These are phyloP conservation scores for Cryptomeria japonica DNA, from an alignment of 75 land plant species.

Conservation along the genomic window DNA sequence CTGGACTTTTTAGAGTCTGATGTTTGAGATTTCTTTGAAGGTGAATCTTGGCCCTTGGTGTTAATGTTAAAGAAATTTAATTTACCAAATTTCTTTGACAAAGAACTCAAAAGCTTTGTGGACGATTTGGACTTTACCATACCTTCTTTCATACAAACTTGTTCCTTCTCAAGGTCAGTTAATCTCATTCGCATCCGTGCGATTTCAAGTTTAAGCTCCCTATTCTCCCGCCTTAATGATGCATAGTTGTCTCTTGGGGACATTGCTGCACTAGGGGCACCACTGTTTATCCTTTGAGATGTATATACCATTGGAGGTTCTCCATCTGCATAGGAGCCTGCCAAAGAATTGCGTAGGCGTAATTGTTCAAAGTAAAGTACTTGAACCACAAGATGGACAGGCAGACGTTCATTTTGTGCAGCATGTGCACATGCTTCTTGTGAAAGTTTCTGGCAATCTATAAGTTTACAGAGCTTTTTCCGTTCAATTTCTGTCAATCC, in stretches of 20 bases:
- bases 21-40: slow-evolving; percentile 20
- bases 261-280: slow-evolving; percentile 60
- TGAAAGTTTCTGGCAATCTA: slow-evolving; percentile 80
- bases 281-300: slow-evolving; percentile 61
- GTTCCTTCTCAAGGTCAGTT: slow-evolving; percentile 71
- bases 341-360: slow-evolving; percentile 44
- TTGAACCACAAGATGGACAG: slow-evolving; percentile 54
- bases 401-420: slow-evolving; percentile 84
- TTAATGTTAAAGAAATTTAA: slow-evolving; percentile 35
- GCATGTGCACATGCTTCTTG: slow-evolving; percentile 87
- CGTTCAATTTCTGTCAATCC: slow-evolving; percentile 59
- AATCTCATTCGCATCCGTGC: slow-evolving; percentile 71
- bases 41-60: slow-evolving; percentile 18
- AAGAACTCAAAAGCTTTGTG: slow-evolving; percentile 33
- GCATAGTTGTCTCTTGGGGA: slow-evolving; percentile 76
- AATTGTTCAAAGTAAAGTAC: slow-evolving; percentile 80
- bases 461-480: slow-evolving; percentile 70
- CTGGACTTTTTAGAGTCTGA: slow-evolving; percentile 30
- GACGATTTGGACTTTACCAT: slow-evolving; percentile 38
- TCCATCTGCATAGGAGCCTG: slow-evolving; percentile 34
- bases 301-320: slow-evolving; percentile 12
- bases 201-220: slow-evolving; percentile 75
- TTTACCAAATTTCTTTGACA: slow-evolving; percentile 49
- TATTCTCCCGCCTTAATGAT: slow-evolving; percentile 66
- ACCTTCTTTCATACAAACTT: slow-evolving; percentile 49